Conservation (phyloP, 2,329 filamentous ascomycete species). For the Clarireedia paspali region DNA sequence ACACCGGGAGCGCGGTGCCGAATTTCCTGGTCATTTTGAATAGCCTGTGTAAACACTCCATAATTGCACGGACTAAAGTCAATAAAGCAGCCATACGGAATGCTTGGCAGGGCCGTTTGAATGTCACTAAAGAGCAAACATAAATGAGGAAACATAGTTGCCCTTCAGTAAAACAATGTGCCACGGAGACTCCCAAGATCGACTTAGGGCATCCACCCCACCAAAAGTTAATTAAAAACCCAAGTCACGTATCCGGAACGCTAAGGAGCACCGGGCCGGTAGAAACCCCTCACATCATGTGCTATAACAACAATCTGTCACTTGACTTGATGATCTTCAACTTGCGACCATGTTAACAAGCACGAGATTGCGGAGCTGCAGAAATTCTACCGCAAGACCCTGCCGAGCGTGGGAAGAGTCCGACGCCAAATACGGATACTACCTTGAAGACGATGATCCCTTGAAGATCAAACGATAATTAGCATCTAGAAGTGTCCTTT, state of each 20-base stretch:
- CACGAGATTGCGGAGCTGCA: neutral
- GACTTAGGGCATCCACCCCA: neutral
- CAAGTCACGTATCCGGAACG: neutral
- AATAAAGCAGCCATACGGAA: neutral
- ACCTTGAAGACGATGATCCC: neutral
- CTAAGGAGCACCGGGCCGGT: constrained; percentile 8
- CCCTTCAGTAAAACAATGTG: neutral
- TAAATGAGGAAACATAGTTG: neutral
- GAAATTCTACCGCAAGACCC: neutral
- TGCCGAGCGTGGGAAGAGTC: neutral
- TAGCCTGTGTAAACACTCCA: constrained; percentile 14
- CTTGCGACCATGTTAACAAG: neutral
- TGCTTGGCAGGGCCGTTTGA: neutral
- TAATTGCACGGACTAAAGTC: neutral
- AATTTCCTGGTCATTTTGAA: constrained; percentile 16
- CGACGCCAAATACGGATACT: neutral
- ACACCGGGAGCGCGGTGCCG: constrained; percentile 19
- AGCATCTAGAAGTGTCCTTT: too few relatives aligned
- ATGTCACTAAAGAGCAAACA: neutral
- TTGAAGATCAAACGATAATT: too few relatives aligned
- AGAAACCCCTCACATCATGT: constrained; percentile 4
- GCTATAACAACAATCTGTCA: neutral
- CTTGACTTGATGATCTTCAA: neutral
- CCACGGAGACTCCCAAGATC: neutral
- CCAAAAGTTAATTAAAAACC: constrained; percentile 1